These are phyloP conservation scores for Penicillium sp. DNA, from an alignment of 2,329 filamentous ascomycete genomes.

Conservation along the genomic window DNA sequence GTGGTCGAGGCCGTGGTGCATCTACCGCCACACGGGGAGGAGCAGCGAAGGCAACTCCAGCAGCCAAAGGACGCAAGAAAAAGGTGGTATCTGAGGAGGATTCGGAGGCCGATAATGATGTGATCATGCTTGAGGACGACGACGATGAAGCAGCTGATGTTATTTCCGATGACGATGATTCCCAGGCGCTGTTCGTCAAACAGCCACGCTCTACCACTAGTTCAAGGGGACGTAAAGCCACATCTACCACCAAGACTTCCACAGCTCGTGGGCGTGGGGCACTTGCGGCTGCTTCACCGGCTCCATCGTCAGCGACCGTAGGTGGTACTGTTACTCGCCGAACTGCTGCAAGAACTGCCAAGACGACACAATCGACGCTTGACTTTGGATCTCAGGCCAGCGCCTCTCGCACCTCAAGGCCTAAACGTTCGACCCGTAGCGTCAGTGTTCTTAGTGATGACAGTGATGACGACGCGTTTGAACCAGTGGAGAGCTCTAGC, in stretches of 20 bases:
- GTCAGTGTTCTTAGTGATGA: slow-evolving; percentile 45
- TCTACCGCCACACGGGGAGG: slow-evolving; percentile 38
- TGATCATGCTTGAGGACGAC: slow-evolving; percentile 44
- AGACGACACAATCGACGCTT: slow-evolving; percentile 45
- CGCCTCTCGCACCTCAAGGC: slow-evolving; percentile 30
- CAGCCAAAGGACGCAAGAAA: slow-evolving; percentile 34
- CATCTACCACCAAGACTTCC: slow-evolving; percentile 19
- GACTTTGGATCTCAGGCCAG: slow-evolving; percentile 48
- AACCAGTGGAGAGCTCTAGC: slow-evolving; percentile 38
- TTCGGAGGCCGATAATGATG: slow-evolving; percentile 39
- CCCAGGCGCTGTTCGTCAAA: slow-evolving; percentile 48
- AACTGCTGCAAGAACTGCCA: slow-evolving; percentile 28
- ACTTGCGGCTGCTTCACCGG: slow-evolving; percentile 36
- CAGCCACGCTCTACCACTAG: slow-evolving; percentile 34
- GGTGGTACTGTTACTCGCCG: slow-evolving; percentile 32
- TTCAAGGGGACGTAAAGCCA: slow-evolving; percentile 29
- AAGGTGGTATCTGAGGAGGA: slow-evolving; percentile 43
- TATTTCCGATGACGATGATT: slow-evolving; percentile 39
- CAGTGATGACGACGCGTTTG: slow-evolving; percentile 53
- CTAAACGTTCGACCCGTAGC: slow-evolving; percentile 37
- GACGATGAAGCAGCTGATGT: slow-evolving; percentile 35
- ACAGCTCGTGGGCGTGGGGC: slow-evolving; percentile 30
- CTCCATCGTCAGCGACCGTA: slow-evolving; percentile 38
- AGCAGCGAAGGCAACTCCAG: slow-evolving; percentile 37
- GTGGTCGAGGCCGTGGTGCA: slow-evolving; percentile 48